Percentiles rank a stretch among this genome's conserved stretches.
Evolutionary conservation across 495 filamentous ascomycete species (phyloP).

Genomic region (Hypoxylon trugodes): DNA sequence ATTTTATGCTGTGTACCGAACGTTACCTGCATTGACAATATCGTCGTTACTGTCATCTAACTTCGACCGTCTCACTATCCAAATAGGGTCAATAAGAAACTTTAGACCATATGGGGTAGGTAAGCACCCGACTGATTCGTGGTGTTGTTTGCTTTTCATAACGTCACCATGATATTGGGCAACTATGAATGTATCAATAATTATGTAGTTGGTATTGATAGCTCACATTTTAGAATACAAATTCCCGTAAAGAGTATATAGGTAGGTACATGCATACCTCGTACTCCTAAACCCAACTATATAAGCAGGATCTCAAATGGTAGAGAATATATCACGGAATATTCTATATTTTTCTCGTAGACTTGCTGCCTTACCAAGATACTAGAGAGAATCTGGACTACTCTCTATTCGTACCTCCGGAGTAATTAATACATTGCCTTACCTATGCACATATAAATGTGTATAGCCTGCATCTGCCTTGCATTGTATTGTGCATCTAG

Average conservation of each 20-base stretch:
- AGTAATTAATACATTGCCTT: neutral
- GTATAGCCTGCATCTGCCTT: slow-evolving; percentile 6
- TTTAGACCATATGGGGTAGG: too few relatives aligned
- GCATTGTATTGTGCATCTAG: slow-evolving; percentile 33
- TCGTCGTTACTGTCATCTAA: too few relatives aligned
- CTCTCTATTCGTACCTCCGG: slow-evolving; percentile 15
- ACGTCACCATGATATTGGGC: slow-evolving; percentile 25
- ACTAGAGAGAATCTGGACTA: slow-evolving; percentile 13
- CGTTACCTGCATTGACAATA: too few relatives aligned
- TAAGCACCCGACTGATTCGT: neutral
- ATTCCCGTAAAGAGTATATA: too few relatives aligned
- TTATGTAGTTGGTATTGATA: slow-evolving; percentile 1
- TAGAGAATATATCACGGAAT: too few relatives aligned
- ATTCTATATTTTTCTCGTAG: slow-evolving; percentile 1
- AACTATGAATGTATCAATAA: neutral
- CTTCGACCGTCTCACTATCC: too few relatives aligned
- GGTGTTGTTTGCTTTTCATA: neutral
- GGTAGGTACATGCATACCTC: neutral
- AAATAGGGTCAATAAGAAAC: too few relatives aligned
- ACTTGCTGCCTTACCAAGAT: slow-evolving; percentile 13
- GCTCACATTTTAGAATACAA: neutral
- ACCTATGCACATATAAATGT: slow-evolving; percentile 1
- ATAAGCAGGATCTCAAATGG: too few relatives aligned
- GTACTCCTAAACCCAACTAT: too few relatives aligned
- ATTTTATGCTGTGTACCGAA: too few relatives aligned